Evolutionary conservation across 2,329 filamentous ascomycete genomes (phyloP).

Genomic region (Diaporthe destruens): DNA sequence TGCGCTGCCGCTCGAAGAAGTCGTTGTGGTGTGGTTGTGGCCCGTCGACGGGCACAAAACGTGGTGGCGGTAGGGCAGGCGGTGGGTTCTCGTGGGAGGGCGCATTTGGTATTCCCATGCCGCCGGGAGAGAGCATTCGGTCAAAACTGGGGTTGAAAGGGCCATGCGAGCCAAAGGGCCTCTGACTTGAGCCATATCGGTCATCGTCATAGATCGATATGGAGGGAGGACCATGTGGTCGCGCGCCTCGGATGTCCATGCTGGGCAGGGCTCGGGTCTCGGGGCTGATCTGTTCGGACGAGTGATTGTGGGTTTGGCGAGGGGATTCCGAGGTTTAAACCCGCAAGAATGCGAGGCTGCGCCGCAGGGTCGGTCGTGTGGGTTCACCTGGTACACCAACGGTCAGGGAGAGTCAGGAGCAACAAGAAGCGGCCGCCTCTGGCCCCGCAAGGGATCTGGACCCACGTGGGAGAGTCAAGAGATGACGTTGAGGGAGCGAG

Average conservation of each 20-base stretch:
- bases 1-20: constrained; percentile 42
- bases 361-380: neutral
- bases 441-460: constrained; percentile 1
- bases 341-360: neutral
- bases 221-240: constrained; percentile 34
- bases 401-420: constrained; percentile 1
- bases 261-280: neutral
- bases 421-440: neutral
- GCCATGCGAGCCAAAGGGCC: constrained; percentile 34
- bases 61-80: constrained; percentile 62
- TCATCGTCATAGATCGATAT: constrained; percentile 39
- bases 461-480: constrained; percentile 16
- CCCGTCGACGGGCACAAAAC: constrained; percentile 53
- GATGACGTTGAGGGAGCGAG: constrained; percentile 10
- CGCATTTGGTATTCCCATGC: constrained; percentile 59
- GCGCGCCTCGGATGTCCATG: constrained; percentile 42
- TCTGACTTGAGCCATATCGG: constrained; percentile 31
- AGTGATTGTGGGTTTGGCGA: neutral
- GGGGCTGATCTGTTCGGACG: neutral
- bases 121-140: constrained; percentile 41
- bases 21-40: constrained; percentile 47
- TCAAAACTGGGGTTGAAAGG: constrained; percentile 36
- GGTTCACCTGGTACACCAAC: neutral
- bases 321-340: neutral
- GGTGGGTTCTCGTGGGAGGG: constrained; percentile 52